These are phyloP conservation scores for Saturnispora silvae DNA, from an alignment of 805 yeast genomes.

Conservation along the genomic window DNA sequence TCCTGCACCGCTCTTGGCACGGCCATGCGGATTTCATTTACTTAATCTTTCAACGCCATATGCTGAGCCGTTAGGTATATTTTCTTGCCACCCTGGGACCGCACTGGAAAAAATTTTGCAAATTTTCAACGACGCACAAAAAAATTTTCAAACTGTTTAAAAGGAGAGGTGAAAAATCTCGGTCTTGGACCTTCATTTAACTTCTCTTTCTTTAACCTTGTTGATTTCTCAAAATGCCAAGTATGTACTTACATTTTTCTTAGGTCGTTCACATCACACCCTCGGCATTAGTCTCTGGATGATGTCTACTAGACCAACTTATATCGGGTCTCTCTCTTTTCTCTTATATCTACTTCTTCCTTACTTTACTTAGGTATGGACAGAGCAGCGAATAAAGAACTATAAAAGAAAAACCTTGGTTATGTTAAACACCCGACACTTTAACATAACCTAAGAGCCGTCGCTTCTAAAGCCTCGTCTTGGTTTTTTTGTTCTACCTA, in stretches of 20 bases:
- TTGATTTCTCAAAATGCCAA: conserved; percentile 6
- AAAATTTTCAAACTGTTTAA: neutral
- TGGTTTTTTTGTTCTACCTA: too few species aligned
- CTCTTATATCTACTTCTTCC: neutral
- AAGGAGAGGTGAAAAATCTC: neutral
- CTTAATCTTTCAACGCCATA: neutral
- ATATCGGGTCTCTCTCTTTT: conserved; percentile 2
- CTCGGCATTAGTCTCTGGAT: neutral
- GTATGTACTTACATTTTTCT: conserved; percentile 2
- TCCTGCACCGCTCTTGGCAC: too few species aligned
- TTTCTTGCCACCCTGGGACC: neutral
- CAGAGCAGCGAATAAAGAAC: neutral
- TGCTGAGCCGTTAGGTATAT: too few species aligned
- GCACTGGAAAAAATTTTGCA: neutral
- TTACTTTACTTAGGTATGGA: neutral
- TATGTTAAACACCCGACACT: conserved; percentile 78
- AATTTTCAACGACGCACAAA: neutral
- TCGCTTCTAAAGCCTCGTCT: too few species aligned
- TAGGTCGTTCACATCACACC: neutral
- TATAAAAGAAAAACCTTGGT: conserved; percentile 1
- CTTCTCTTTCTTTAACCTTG: conserved; percentile 1
- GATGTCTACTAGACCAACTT: neutral
- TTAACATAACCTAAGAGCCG: conserved; percentile 40
- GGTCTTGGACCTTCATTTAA: neutral
- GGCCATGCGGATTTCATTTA: too few species aligned